Evolutionary conservation across 495 filamentous ascomycete genomes (phyloP), one percentile per base, ranked within the genome.

Genomic region (Penicillium lagena): DNA sequence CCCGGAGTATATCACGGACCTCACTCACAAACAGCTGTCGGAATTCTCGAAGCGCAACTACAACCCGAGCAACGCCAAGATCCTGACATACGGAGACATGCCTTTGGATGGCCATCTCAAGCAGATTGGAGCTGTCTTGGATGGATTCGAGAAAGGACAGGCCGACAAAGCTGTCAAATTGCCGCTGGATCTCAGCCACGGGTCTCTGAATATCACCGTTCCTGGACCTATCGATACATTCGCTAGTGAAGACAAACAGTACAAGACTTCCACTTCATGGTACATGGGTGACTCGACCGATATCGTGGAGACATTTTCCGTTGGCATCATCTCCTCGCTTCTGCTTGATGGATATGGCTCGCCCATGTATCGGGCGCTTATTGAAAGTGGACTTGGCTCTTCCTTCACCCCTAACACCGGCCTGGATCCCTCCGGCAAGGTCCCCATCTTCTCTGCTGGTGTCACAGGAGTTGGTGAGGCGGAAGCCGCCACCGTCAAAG

Each of bases 81-180:
- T 98, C 13, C 79, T 96, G 52, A 96, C 93, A 1, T 98, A 98
- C 52, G 93, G 93, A 42, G 83, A 98, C 57, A 90, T 95, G 82
- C 86, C 88, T 0, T 66, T 98, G 35, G 71, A 68, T 13, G 81
- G 84, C 43, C 93, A 98, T 64, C 60, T 96, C 35, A 66, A 77
- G 55, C 85, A 90, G 54, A 73, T 97, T 39, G 80, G 87, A 54
- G 70, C 75, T 7, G 82, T 83, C 31, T 70, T 98, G 40, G 72
- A 78, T 42, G 67, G 66, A 2, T 96, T 96, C 57, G 76, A 80
- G 14, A 80, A 68, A 46, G 83, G 85, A 10, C 56, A 76, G 38
- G 76, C 80, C 17, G 89, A 95, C 51, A 71, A 71, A 37, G 77
- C 85, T 29, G 80, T 94, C 50, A 89, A 88, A 56, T 51, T 64